Evolutionary conservation across 176 grass and related monocot species (phyloP).

Genomic region (Miscanthus lutarioriparius): DNA sequence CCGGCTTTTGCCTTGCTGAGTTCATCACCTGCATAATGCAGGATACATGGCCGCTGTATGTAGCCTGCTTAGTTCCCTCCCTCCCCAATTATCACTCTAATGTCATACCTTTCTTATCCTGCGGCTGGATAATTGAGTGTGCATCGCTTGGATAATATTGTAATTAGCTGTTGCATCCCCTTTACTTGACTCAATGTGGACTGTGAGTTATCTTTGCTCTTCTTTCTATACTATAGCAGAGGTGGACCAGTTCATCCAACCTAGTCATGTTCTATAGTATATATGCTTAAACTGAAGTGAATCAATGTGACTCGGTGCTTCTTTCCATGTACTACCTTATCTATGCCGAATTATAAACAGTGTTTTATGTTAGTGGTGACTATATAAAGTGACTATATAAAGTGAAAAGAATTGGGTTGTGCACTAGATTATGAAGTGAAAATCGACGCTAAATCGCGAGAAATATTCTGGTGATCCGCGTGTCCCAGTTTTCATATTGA

Average conservation of each 20-base stretch:
- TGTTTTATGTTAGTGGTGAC: not conserved
- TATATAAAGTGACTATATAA: not conserved
- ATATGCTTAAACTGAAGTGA: constrained; percentile 11
- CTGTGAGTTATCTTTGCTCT: not conserved
- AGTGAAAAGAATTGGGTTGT: not conserved
- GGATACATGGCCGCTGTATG: constrained; percentile 7
- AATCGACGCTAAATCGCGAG: not conserved
- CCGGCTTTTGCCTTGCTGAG: constrained; percentile 47
- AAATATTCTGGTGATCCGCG: not conserved
- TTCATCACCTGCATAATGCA: constrained; percentile 36
- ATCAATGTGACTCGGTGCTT: not conserved
- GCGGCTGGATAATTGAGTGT: not conserved
- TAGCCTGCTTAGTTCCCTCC: constrained; percentile 13
- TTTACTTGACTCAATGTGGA: constrained; percentile 30
- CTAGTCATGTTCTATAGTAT: not conserved
- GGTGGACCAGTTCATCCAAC: constrained; percentile 20
- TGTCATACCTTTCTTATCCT: constrained; percentile 30
- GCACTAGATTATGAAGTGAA: not conserved
- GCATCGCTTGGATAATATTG: constrained; percentile 28
- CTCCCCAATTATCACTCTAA: not conserved
- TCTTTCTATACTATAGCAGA: constrained; percentile 12
- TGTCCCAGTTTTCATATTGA: not conserved
- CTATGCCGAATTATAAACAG: not conserved
- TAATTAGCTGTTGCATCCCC: constrained; percentile 11
- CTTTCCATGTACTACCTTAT: constrained; percentile 6